phyloP scores from a whole-genome alignment of 2,329 filamentous ascomycete species.

The Penicillium sp. region DNA sequence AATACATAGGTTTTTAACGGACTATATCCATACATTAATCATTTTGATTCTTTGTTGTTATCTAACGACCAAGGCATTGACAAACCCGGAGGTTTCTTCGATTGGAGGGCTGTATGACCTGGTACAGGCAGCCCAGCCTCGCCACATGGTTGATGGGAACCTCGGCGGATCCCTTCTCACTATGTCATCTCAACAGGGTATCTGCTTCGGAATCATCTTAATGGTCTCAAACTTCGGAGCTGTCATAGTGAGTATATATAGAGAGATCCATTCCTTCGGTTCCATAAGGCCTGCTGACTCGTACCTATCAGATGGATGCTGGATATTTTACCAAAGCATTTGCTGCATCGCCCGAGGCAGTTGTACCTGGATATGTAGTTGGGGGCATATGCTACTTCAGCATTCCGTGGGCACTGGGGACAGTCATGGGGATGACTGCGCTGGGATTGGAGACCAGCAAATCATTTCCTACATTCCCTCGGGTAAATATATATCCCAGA shows the following conservation, averaged over 20 bases:
- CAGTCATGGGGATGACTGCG: constrained; percentile 28
- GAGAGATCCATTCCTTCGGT: background rate
- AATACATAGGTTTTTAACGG: background rate
- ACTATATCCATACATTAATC: background rate
- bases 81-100: background rate
- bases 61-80: background rate
- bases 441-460: constrained; percentile 19
- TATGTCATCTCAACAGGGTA: constrained; percentile 21
- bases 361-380: constrained; percentile 23
- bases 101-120: constrained; percentile 24
- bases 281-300: background rate
- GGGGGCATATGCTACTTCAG: constrained; percentile 27
- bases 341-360: constrained; percentile 21
- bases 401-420: constrained; percentile 28
- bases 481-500: background rate
- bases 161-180: constrained; percentile 26
- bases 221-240: constrained; percentile 1
- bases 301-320: background rate
- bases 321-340: constrained; percentile 30
- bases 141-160: constrained; percentile 25
- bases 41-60: background rate
- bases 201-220: constrained; percentile 17
- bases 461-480: background rate
- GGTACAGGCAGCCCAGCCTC: constrained; percentile 20
- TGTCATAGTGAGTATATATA: background rate